Conservation (phyloP, 192 early-diverging fungal species). For the Endogone sp. region DNA sequence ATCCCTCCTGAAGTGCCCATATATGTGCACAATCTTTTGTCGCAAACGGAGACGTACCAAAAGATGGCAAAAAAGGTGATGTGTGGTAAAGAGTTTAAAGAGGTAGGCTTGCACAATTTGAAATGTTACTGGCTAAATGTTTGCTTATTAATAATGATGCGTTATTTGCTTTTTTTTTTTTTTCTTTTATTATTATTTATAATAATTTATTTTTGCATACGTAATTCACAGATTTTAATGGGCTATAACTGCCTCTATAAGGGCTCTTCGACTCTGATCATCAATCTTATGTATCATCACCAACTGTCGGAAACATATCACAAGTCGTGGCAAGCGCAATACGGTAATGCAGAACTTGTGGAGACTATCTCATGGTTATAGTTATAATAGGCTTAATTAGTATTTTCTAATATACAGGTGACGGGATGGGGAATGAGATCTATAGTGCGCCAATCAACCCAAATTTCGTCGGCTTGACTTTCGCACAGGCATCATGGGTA, state of each 20-base stretch:
- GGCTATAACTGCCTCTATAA: conserved; percentile 53
- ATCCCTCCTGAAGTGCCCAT: conserved; percentile 52
- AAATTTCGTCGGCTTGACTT: conserved; percentile 54
- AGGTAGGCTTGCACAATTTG: no score
- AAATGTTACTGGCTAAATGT: no score
- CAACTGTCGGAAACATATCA: conserved; percentile 48
- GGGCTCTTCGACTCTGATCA: conserved; percentile 54
- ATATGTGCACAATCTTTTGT: conserved; percentile 57
- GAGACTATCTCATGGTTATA: background rate
- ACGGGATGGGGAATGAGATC: conserved; percentile 64
- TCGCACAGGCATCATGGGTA: conserved; percentile 53
- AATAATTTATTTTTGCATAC: no score
- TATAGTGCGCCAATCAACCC: conserved; percentile 47
- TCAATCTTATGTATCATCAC: conserved; percentile 60
- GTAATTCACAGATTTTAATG: conserved; percentile 44
- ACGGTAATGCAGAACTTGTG: no score
- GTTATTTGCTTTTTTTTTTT: no score
- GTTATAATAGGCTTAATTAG: background rate
- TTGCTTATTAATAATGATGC: no score
- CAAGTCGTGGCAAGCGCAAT: conserved; percentile 64
- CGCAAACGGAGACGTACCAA: conserved; percentile 58
- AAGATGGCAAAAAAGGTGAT: conserved; percentile 50
- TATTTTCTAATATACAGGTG: conserved; percentile 27
- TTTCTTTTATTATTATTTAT: no score
- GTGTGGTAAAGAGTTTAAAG: conserved; percentile 45